Conservation (phyloP, 2,329 filamentous ascomycete genomes). For the Davidsoniella eucalypti region DNA sequence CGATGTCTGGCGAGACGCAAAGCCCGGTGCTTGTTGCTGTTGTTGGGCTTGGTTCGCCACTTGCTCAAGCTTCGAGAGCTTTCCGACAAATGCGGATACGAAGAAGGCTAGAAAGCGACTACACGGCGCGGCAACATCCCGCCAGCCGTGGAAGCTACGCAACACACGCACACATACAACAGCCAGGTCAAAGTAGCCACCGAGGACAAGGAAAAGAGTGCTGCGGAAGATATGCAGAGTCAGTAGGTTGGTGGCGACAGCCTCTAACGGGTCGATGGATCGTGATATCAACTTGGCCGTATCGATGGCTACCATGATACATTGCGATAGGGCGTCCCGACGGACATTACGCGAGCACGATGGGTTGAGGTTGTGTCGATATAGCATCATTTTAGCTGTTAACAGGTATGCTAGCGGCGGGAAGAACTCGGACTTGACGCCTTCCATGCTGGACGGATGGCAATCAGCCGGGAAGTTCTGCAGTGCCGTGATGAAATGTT, state of each 20-base stretch:
- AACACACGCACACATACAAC: constrained; percentile 56
- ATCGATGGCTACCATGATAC: constrained; percentile 57
- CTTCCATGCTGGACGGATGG: constrained; percentile 46
- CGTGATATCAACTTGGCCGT: constrained; percentile 63
- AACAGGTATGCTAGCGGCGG: constrained; percentile 65
- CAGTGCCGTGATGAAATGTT: constrained; percentile 61
- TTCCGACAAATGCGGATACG: constrained; percentile 44
- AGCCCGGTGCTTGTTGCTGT: constrained; percentile 14
- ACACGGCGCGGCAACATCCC: constrained; percentile 60
- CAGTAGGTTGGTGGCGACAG: constrained; percentile 56
- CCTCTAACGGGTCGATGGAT: constrained; percentile 40
- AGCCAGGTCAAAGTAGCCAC: constrained; percentile 56
- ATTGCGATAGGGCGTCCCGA: constrained; percentile 58
- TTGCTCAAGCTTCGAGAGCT: constrained; percentile 28
- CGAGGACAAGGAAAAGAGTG: constrained; percentile 61
- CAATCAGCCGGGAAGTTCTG: constrained; percentile 60
- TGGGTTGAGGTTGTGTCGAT: constrained; percentile 75
- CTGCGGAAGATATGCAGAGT: constrained; percentile 80
- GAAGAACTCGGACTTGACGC: constrained; percentile 58
- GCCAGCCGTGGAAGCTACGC: constrained; percentile 50
- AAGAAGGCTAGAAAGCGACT: constrained; percentile 76
- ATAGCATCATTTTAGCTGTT: constrained; percentile 67
- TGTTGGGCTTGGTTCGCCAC: constrained; percentile 4
- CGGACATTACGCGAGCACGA: constrained; percentile 49
- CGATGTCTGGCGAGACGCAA: not conserved